Base-by-base conservation (phyloP, 108 stramenopile species). In the Cyclotella cryptica region DNA sequence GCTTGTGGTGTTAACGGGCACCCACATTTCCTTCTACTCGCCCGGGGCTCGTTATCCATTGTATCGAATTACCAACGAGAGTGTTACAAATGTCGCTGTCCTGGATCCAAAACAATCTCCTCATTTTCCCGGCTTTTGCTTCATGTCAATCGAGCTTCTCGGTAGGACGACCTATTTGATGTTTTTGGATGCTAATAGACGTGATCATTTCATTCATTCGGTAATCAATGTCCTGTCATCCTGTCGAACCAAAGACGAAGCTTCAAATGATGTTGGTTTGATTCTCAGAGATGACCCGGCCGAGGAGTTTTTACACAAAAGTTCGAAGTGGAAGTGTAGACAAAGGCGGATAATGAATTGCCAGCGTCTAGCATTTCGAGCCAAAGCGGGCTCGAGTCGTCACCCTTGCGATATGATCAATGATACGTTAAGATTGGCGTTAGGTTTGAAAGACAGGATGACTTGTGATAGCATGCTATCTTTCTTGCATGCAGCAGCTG, bases 291-390 rank as follows among this genome's bases (percentile, higher is more conserved):
- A 91, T 22, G 83, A 88, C 27, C 90, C 88, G 1, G 63, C 75
- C 10, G 66, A 83, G 18, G 88, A 88, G 66, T 89, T 86, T 66
- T 55, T 89, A 49, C 87, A 88, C 74, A 89, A 88, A 57, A 84
- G 80, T 68, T 77, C 85, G 29, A 79, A 88, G 75, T 93, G 84
- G 83, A 78, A 84, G 53, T 88, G 84, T 41, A 85, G 86, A 54
- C 86, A 88, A 42, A 75, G 89, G 22, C 57, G 88, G 18, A 66
- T 93, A 11, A 66, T 91, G 47, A 93, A 93, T 81, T 84, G 87
- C 59, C 82, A 87, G 29, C 69, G 66, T 26, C 75, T 87, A 72
- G 61, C 64, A 22, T 93, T 86, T 74, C 84, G 63, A 10, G 29
- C 54, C 19, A 51, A 51, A 27, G 26, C 1, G 27, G 27, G 22